Percentiles rank a stretch among this genome's conserved stretches.
These are phyloP conservation scores for Sextonia rubra DNA, from an alignment of 164 flowering plant genomes.

Conservation along the genomic window DNA sequence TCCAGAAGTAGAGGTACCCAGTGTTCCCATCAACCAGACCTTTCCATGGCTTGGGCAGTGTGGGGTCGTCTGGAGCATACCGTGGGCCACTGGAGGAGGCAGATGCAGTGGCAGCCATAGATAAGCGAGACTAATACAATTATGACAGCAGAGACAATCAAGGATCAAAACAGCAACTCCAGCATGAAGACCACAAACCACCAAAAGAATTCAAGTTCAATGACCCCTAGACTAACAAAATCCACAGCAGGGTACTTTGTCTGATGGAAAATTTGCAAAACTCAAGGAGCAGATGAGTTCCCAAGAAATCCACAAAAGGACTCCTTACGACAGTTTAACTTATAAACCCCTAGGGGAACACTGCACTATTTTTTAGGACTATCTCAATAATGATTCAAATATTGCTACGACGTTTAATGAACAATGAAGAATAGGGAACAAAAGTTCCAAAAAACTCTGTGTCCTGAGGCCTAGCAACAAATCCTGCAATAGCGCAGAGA, in stretches of 20 bases:
- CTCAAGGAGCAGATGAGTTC: background rate
- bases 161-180: background rate
- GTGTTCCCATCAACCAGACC: slow-evolving; percentile 89
- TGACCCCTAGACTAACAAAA: background rate
- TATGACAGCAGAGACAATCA: background rate
- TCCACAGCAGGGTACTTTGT: background rate
- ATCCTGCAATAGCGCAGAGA: background rate
- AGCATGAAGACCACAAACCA: background rate
- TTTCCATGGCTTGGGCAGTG: slow-evolving; percentile 95
- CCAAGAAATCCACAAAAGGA: background rate
- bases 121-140: background rate
- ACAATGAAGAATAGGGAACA: too few relatives aligned
- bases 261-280: background rate
- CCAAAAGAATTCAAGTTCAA: background rate
- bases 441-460: too few relatives aligned
- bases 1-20: slow-evolving; percentile 87
- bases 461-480: background rate
- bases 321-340: background rate
- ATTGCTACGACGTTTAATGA: too few relatives aligned
- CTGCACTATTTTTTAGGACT: background rate
- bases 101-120: slow-evolving; percentile 55
- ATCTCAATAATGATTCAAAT: background rate
- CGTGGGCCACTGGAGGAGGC: slow-evolving; percentile 49
- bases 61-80: slow-evolving; percentile 81
- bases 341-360: background rate